Base-by-base conservation (phyloP, 768 basidiomycete species). In the Tremella mesenterica region DNA sequence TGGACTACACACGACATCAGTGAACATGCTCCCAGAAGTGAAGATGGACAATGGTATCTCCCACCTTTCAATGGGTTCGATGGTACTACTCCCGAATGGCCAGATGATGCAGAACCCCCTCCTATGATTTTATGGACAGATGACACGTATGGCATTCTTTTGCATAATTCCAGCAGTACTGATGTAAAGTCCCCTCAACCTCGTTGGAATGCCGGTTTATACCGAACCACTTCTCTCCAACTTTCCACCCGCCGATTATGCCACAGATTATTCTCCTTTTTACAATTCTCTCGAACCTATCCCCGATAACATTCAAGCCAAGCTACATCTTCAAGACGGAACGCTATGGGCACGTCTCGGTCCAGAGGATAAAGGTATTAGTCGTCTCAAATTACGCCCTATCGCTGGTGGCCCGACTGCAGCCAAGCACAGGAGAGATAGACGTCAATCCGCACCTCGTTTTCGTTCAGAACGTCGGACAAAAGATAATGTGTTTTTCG, bases 161-260 rank as follows among this genome's bases (percentile, higher is more conserved):
- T 39, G 31, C 18, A 3, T 44, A 10, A 10, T 23, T 44, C 26
- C 28, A 2, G 9, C n/a, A n/a, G n/a, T n/a, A n/a, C 57, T 53
- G 16, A 54, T 33, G 1, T 18, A 0, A 59, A 93, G 89, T 7
- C 92, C 93, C 1, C 77, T 99, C 48, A 96, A 88, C 68, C 76
- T 79, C 26, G 83, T 97, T 58, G 93, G 93, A 1, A 77, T 95
- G 77, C 92, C 93, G 10, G 79, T 84, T 72, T 95, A 95, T 70
- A 78, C 81, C 31, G 76, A 75, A 0, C 78, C 78, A 1, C 80
- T 99, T 0, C 76, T 97, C 4, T 96, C 93, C 5, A 78, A 56
- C 78, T 63, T 72, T 38, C 62, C 72, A 21, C 57, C 59, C 30
- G 44, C 57, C 14, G 70, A 70, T 41, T 75, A 71, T 46, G 65